Percentiles rank a stretch among this genome's conserved stretches.
These are phyloP conservation scores for Umbilicus rupestris DNA, from an alignment of 164 flowering plant species.

Conservation along the genomic window DNA sequence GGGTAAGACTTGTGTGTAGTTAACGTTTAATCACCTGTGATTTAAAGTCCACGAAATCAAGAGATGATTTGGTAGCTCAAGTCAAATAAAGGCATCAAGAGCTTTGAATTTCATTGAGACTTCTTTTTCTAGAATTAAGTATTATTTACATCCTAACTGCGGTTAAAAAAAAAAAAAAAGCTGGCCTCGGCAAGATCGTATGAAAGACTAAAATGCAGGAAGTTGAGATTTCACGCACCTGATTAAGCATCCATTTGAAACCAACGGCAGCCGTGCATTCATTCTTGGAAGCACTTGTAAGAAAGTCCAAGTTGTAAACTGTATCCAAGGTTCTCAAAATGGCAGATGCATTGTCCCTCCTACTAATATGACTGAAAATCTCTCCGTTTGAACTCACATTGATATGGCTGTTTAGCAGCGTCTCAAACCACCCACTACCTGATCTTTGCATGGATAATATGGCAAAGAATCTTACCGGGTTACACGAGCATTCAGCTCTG, in stretches of 20 bases:
- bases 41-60: too few species aligned
- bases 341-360: constrained; percentile 53
- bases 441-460: constrained; percentile 81
- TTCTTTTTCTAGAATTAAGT: too few species aligned
- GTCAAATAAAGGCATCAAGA: too few species aligned
- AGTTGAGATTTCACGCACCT: constrained; percentile 27
- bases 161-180: too few species aligned
- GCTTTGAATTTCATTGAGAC: too few species aligned
- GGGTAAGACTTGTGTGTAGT: too few species aligned
- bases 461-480: constrained; percentile 64
- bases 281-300: constrained; percentile 81
- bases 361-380: constrained; percentile 45
- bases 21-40: too few species aligned
- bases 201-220: background rate
- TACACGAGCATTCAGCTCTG: constrained; percentile 62
- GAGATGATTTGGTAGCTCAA: too few species aligned
- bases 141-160: too few species aligned
- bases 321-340: constrained; percentile 51
- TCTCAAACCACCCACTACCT: constrained; percentile 96
- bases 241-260: constrained; percentile 95
- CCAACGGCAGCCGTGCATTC: constrained; percentile 80
- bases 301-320: constrained; percentile 69
- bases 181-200: background rate
- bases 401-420: constrained; percentile 69
- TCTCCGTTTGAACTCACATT: constrained; percentile 87